A percentile compares a stretch with the other conserved stretches of the same genome.
Conservation (phyloP, 2,329 filamentous ascomycete genomes). For the Botrytis byssoidea region DNA sequence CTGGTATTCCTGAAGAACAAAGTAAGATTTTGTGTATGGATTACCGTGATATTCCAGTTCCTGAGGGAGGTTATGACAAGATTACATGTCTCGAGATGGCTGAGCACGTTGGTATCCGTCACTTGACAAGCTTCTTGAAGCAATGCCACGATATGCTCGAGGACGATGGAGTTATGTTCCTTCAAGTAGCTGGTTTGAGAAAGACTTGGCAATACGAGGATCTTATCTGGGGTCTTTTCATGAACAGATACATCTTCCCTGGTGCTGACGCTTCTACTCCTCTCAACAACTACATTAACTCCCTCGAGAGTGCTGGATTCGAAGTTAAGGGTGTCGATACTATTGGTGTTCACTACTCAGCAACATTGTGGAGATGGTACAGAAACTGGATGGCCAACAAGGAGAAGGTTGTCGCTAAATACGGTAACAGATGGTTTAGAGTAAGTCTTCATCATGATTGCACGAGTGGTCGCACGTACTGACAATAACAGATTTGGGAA, state of each 20-base stretch:
- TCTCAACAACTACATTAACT: conserved; percentile 80
- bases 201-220: conserved; percentile 98
- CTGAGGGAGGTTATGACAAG: conserved; percentile 80
- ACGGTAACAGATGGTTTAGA: conserved; percentile 92
- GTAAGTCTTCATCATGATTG: conserved; percentile 51
- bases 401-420: conserved; percentile 92
- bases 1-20: conserved; percentile 80
- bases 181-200: conserved; percentile 91
- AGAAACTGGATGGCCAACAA: conserved; percentile 95
- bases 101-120: conserved; percentile 94
- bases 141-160: conserved; percentile 96
- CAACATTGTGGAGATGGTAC: conserved; percentile 97
- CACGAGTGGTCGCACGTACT: conserved; percentile 19
- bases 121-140: conserved; percentile 75
- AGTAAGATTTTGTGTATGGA: conserved; percentile 93
- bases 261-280: conserved; percentile 95
- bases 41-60: conserved; percentile 88
- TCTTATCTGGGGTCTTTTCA: conserved; percentile 96
- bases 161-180: conserved; percentile 92
- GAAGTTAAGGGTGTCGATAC: conserved; percentile 93
- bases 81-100: conserved; percentile 99
- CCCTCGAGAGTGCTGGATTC: conserved; percentile 81
- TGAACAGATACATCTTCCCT: conserved; percentile 99
- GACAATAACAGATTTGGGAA: conserved; percentile 66
- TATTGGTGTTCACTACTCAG: conserved; percentile 93